Evolutionary conservation across 2,329 filamentous ascomycete genomes (phyloP).

Genomic region (Xylaria polymorpha): DNA sequence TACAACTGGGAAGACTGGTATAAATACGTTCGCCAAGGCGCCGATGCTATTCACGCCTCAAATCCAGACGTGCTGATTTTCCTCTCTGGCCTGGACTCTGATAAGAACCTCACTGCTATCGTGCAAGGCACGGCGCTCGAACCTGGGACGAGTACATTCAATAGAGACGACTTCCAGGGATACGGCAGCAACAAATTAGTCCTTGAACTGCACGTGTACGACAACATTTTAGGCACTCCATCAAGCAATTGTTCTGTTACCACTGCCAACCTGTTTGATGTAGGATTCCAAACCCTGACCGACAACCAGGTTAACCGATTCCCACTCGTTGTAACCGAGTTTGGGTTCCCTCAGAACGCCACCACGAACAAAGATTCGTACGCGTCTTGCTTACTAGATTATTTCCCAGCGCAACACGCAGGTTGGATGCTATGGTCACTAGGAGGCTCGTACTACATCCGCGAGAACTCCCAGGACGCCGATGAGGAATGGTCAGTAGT

Average conservation of each 20-base stretch:
- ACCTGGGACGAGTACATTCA: constrained; percentile 59
- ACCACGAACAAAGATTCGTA: constrained; percentile 61
- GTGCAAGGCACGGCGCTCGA: constrained; percentile 60
- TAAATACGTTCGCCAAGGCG: constrained; percentile 59
- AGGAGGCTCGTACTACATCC: constrained; percentile 67
- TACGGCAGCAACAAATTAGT: constrained; percentile 66
- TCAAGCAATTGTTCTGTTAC: constrained; percentile 60
- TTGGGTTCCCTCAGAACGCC: constrained; percentile 62
- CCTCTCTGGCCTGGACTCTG: constrained; percentile 67
- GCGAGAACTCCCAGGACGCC: constrained; percentile 61
- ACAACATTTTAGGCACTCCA: constrained; percentile 53
- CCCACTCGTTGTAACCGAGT: constrained; percentile 65
- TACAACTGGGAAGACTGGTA: constrained; percentile 71
- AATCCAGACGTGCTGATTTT: constrained; percentile 66
- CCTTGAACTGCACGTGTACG: constrained; percentile 71
- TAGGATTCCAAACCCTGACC: constrained; percentile 64
- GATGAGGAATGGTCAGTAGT: constrained; percentile 62
- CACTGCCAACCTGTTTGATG: constrained; percentile 57
- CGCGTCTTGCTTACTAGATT: constrained; percentile 61
- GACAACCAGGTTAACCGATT: constrained; percentile 55
- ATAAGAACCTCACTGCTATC: constrained; percentile 64
- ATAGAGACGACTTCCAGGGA: constrained; percentile 58
- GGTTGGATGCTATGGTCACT: constrained; percentile 70
- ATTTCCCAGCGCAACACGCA: constrained; percentile 59
- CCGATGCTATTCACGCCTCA: constrained; percentile 62